Conservation (phyloP, 2,329 filamentous ascomycete genomes). For the Fusarium illudens region DNA sequence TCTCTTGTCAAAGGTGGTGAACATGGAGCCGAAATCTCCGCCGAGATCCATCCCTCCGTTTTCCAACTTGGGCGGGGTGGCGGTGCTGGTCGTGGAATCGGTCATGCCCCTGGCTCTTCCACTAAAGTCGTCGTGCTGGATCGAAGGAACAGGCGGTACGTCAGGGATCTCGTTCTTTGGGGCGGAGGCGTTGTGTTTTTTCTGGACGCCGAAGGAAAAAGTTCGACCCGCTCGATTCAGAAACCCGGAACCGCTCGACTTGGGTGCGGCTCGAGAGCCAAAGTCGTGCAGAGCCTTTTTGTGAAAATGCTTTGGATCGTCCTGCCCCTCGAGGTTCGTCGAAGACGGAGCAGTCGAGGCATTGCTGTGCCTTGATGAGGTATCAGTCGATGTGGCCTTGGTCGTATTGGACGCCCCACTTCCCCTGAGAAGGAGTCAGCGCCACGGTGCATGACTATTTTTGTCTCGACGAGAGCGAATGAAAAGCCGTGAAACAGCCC, state of each 20-base stretch:
- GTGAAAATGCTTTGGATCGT: constrained; percentile 44
- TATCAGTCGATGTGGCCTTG: constrained; percentile 66
- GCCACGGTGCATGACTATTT: constrained; percentile 42
- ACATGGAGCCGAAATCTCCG: constrained; percentile 66
- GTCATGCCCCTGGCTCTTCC: constrained; percentile 61
- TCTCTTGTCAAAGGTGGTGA: constrained; percentile 64
- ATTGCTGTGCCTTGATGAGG: constrained; percentile 69
- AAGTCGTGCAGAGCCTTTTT: constrained; percentile 51
- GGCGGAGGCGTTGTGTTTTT: constrained; percentile 53
- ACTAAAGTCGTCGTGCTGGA: constrained; percentile 44
- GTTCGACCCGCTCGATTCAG: constrained; percentile 65
- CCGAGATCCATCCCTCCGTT: constrained; percentile 61
- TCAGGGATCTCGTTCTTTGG: constrained; percentile 46
- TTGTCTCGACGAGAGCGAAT: constrained; percentile 31
- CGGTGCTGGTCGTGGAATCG: constrained; percentile 61
- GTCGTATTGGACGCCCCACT: constrained; percentile 70
- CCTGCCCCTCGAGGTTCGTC: constrained; percentile 50
- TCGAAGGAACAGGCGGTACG: constrained; percentile 50
- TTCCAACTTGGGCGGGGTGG: constrained; percentile 60
- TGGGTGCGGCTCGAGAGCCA: constrained; percentile 54
- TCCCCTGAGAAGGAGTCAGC: constrained; percentile 58
- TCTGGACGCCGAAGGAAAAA: constrained; percentile 67
- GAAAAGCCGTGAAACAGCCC: constrained; percentile 27
- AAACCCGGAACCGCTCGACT: constrained; percentile 60
- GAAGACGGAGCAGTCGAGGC: constrained; percentile 69